Evolutionary conservation across 805 yeast genomes (phyloP).

Genomic region (Pichia exigua): DNA sequence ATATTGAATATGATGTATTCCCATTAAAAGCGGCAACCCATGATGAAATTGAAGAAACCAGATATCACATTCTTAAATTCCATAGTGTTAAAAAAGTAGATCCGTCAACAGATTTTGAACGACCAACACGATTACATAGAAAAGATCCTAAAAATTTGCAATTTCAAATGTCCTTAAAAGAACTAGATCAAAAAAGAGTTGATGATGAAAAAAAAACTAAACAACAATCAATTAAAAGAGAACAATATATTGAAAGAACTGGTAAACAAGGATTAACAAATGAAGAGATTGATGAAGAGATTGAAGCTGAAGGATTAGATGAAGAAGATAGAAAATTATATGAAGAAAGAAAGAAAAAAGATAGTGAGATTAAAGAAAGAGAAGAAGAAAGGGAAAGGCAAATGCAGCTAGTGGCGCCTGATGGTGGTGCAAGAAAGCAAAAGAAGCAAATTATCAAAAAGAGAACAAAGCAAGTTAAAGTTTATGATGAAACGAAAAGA

Average conservation of each 20-base stretch:
- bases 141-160: slow-evolving; percentile 91
- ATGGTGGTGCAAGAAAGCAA: slow-evolving; percentile 75
- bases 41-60: slow-evolving; percentile 62
- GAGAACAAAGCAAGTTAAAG: slow-evolving; percentile 77
- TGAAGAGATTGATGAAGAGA: slow-evolving; percentile 24
- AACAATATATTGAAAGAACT: slow-evolving; percentile 23
- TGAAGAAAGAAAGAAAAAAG: slow-evolving; percentile 21
- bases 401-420: slow-evolving; percentile 78
- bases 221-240: slow-evolving; percentile 30
- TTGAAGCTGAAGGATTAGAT: slow-evolving; percentile 23
- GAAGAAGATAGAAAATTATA: slow-evolving; percentile 36
- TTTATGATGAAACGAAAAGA: slow-evolving; percentile 75
- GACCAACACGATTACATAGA: slow-evolving; percentile 83
- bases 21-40: slow-evolving; percentile 65
- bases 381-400: slow-evolving; percentile 36
- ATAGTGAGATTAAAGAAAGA: slow-evolving; percentile 25
- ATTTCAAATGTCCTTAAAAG: slow-evolving; percentile 72
- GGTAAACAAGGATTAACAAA: slow-evolving; percentile 14
- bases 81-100: slow-evolving; percentile 67
- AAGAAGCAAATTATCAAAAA: slow-evolving; percentile 54
- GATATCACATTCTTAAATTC: slow-evolving; percentile 77
- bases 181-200: slow-evolving; percentile 55
- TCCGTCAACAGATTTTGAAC: slow-evolving; percentile 60
- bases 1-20: slow-evolving; percentile 31
- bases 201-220: slow-evolving; percentile 37